phyloP scores from a whole-genome alignment of 139 green algal species.

The Limnomonas spitsbergensis region DNA sequence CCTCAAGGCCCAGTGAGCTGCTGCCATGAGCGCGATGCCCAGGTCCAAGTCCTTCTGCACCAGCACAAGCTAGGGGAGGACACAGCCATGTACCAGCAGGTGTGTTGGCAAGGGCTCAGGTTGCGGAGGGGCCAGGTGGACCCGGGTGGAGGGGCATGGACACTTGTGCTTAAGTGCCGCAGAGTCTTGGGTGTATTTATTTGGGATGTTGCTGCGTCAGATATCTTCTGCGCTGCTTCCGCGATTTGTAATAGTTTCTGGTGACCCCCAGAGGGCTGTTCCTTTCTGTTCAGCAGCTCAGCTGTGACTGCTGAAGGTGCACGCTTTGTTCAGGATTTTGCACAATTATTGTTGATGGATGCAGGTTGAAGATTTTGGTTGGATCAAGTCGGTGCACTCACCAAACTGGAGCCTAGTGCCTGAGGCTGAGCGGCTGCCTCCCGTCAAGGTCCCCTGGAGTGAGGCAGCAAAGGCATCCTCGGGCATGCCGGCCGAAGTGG shows the following conservation, averaged over 20 bases:
- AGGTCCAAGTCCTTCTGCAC: background rate
- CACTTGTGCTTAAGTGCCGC: no score
- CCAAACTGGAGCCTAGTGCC: conserved; percentile 71
- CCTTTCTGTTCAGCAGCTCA: no score
- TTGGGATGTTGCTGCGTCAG: no score
- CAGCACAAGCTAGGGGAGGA: conserved; percentile 8
- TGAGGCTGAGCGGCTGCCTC: conserved; percentile 19
- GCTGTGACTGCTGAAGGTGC: background rate
- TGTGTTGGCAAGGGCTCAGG: no score
- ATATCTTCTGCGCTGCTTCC: no score
- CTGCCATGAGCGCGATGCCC: background rate
- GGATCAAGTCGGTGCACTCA: conserved; percentile 68
- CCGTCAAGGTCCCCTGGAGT: background rate
- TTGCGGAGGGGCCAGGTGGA: no score
- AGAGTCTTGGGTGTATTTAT: no score
- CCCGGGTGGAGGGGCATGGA: no score
- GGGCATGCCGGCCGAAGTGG: no score
- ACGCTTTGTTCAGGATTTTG: background rate
- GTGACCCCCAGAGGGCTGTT: no score
- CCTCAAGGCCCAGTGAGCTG: no score
- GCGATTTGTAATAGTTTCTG: background rate
- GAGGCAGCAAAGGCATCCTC: no score
- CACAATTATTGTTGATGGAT: background rate
- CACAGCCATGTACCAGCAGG: conserved; percentile 21
- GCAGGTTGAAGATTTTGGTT: conserved; percentile 82